Percentiles rank a stretch among this genome's conserved stretches.
phyloP scores from a whole-genome alignment of 2,329 filamentous ascomycete species.

The Cercospora beticola region DNA sequence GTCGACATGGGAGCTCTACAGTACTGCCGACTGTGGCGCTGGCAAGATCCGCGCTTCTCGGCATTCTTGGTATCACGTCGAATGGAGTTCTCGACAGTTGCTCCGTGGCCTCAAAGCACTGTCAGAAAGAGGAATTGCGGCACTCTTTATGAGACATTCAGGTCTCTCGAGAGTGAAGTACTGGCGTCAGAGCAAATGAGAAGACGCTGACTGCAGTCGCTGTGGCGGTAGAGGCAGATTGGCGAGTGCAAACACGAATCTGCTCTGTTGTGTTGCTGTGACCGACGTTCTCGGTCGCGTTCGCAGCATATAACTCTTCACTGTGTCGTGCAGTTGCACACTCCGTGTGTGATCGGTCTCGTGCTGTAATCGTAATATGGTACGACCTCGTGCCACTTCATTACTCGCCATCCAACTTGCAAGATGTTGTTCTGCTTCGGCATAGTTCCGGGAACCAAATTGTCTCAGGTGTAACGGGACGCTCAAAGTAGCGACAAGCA shows the following conservation, averaged over 20 bases:
- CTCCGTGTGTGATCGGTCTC: not conserved
- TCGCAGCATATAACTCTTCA: not conserved
- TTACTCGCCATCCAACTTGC: not conserved
- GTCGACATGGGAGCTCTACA: not conserved
- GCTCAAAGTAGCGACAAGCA: not conserved
- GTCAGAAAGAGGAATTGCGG: not conserved
- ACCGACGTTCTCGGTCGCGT: not conserved
- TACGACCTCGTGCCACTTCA: not conserved
- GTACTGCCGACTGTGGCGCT: not conserved
- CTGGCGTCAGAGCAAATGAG: not conserved
- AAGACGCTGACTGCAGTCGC: not conserved
- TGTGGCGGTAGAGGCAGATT: not conserved
- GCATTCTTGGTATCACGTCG: not conserved
- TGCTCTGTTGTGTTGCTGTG: not conserved
- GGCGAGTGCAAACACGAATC: not conserved
- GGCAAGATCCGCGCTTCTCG: not conserved
- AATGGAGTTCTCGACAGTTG: not conserved
- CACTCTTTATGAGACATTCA: not conserved
- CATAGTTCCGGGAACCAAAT: not conserved
- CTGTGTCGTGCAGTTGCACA: not conserved
- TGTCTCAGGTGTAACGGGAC: not conserved
- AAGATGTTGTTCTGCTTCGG: not conserved
- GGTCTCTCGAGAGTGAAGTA: not conserved
- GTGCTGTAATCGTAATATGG: not conserved
- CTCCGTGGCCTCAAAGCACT: not conserved